Evolutionary conservation across 2,329 filamentous ascomycete species (phyloP).

Genomic region (Sordariomycetes sp.): DNA sequence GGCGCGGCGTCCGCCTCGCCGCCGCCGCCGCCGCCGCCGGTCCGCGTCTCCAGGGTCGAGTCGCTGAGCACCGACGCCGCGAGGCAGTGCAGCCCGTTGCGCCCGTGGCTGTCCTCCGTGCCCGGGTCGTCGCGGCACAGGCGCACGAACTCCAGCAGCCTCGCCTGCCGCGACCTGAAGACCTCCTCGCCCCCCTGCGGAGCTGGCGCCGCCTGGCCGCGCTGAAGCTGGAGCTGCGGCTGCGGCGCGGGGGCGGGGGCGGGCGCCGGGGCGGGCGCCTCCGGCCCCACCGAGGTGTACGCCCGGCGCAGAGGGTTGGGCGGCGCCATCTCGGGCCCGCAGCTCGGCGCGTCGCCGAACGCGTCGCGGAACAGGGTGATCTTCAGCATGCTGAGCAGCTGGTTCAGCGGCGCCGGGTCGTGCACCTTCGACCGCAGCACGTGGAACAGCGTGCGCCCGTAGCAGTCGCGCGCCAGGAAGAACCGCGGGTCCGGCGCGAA

Average conservation of each 20-base stretch:
- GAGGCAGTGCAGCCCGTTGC: constrained; percentile 49
- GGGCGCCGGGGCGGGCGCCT: neutral
- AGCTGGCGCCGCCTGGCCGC: too few species aligned
- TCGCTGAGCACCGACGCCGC: constrained; percentile 38
- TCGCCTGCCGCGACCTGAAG: constrained; percentile 7
- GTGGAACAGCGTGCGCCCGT: constrained; percentile 44
- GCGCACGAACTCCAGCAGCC: constrained; percentile 11
- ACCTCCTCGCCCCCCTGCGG: neutral
- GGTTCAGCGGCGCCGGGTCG: constrained; percentile 8
- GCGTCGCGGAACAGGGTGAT: constrained; percentile 30
- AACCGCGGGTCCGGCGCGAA: constrained; percentile 15
- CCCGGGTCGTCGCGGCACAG: constrained; percentile 10
- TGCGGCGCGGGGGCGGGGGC: neutral
- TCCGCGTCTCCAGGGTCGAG: constrained; percentile 24
- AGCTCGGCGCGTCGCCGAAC: constrained; percentile 25
- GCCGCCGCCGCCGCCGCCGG: constrained; percentile 12
- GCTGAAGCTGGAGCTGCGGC: too few species aligned
- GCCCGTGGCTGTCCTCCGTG: constrained; percentile 29
- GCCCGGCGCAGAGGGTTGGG: constrained; percentile 11
- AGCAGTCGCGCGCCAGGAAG: constrained; percentile 28
- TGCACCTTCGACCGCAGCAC: constrained; percentile 18
- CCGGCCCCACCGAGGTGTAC: constrained; percentile 7
- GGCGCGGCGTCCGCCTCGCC: constrained; percentile 8
- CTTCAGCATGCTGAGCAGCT: constrained; percentile 22
- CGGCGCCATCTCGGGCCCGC: constrained; percentile 14